These are phyloP conservation scores for Oryza officinalis DNA, from an alignment of 176 grass and related monocot species.

Conservation along the genomic window DNA sequence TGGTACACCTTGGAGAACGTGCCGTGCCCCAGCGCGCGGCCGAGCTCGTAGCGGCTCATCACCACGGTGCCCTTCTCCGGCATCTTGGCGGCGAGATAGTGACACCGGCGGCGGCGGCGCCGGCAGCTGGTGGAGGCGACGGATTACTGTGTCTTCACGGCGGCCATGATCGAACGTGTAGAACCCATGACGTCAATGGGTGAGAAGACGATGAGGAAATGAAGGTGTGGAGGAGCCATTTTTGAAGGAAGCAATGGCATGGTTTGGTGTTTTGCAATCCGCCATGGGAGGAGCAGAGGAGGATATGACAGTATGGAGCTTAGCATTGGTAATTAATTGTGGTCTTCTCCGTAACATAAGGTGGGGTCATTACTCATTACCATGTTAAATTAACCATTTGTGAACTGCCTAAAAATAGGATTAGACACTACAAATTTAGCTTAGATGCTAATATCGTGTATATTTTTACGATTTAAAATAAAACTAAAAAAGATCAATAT, in stretches of 20 bases:
- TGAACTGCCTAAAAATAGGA: not conserved
- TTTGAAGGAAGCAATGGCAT: not conserved
- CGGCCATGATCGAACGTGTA: not conserved
- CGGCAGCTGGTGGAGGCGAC: not conserved
- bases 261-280: not conserved
- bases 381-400: not conserved
- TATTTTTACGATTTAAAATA: no score
- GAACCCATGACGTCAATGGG: not conserved
- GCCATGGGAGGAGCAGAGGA: not conserved
- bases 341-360: not conserved
- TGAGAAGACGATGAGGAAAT: not conserved
- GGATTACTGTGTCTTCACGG: not conserved
- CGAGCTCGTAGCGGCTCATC: conserved; percentile 75
- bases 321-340: not conserved
- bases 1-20: conserved; percentile 87
- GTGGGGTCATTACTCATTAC: not conserved
- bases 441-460: no score
- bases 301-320: not conserved
- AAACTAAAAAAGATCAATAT: no score
- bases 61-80: conserved; percentile 25
- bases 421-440: no score
- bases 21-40: conserved; percentile 67
- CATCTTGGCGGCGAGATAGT: not conserved
- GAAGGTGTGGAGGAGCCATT: conserved; percentile 15
- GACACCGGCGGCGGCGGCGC: no score